Percentiles rank a stretch among this genome's conserved stretches.
Evolutionary conservation across 108 stramenopile species (phyloP).

Genomic region (Schizochytrium sp.): DNA sequence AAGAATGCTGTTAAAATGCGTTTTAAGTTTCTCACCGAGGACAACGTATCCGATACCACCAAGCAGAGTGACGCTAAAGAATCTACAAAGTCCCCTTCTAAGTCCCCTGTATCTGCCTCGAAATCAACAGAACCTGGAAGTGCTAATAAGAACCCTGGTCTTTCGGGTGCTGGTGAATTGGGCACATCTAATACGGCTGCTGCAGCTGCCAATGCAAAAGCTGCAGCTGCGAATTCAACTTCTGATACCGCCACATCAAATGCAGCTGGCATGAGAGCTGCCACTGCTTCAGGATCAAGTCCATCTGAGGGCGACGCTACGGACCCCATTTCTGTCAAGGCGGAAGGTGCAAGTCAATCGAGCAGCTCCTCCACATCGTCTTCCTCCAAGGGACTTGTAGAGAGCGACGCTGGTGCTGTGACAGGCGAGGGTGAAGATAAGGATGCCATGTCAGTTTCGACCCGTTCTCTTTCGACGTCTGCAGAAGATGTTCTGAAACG

Average conservation of each 20-base stretch:
- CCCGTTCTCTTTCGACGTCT: neutral
- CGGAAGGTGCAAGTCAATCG: neutral
- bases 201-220: neutral
- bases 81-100: neutral
- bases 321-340: neutral
- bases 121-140: neutral
- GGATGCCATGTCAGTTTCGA: conserved; percentile 15
- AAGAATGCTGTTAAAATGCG: conserved; percentile 58
- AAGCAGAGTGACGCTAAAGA: neutral
- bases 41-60: neutral
- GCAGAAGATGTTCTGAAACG: conserved; percentile 20
- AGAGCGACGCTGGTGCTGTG: neutral
- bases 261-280: no score
- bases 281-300: no score
- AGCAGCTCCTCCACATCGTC: neutral
- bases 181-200: conserved; percentile 7
- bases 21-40: conserved; percentile 61
- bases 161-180: neutral
- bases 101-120: neutral
- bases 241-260: no score
- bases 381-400: neutral
- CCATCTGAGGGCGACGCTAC: no score
- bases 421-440: neutral
- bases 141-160: neutral
- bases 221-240: no score